phyloP scores from a whole-genome alignment of 371 early-diverging fungal species.

The Cladochytrium tenue region DNA sequence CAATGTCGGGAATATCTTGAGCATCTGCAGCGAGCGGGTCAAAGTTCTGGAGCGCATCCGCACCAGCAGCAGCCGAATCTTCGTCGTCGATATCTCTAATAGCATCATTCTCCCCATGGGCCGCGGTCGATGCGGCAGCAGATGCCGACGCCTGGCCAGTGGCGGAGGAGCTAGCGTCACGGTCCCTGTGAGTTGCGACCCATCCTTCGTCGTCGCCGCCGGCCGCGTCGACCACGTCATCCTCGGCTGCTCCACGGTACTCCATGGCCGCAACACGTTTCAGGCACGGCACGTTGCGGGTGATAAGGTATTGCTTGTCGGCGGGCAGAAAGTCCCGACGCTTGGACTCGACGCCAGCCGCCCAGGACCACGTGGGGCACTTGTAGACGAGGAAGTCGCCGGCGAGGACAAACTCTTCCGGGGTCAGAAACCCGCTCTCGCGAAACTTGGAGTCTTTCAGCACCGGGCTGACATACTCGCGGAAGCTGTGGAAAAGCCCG shows the following conservation, averaged over 20 bases:
- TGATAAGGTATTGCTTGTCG: slow-evolving; percentile 93
- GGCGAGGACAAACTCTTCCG: slow-evolving; percentile 96
- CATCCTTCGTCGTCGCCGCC: slow-evolving; percentile 69
- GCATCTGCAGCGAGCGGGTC: slow-evolving; percentile 20
- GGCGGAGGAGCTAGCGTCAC: slow-evolving; percentile 18
- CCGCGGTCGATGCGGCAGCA: neutral
- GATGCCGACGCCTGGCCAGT: neutral
- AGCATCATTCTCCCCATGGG: slow-evolving; percentile 14
- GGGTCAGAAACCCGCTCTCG: slow-evolving; percentile 86
- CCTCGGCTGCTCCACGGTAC: slow-evolving; percentile 50
- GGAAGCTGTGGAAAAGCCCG: slow-evolving; percentile 70
- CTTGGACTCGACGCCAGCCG: slow-evolving; percentile 78
- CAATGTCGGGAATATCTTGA: slow-evolving; percentile 93
- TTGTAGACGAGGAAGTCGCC: slow-evolving; percentile 96
- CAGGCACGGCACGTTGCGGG: slow-evolving; percentile 93
- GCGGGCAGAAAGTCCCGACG: slow-evolving; percentile 85
- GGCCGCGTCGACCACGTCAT: slow-evolving; percentile 55
- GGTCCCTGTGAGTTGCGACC: slow-evolving; percentile 78
- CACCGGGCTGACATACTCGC: slow-evolving; percentile 91
- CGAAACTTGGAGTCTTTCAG: slow-evolving; percentile 92
- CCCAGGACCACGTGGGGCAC: slow-evolving; percentile 98
- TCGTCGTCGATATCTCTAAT: slow-evolving; percentile 48
- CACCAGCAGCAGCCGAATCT: slow-evolving; percentile 10
- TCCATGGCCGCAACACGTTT: slow-evolving; percentile 75
- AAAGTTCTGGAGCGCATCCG: slow-evolving; percentile 18